Conservation (phyloP, 306 rosid species). For the Quillaja saponaria region DNA sequence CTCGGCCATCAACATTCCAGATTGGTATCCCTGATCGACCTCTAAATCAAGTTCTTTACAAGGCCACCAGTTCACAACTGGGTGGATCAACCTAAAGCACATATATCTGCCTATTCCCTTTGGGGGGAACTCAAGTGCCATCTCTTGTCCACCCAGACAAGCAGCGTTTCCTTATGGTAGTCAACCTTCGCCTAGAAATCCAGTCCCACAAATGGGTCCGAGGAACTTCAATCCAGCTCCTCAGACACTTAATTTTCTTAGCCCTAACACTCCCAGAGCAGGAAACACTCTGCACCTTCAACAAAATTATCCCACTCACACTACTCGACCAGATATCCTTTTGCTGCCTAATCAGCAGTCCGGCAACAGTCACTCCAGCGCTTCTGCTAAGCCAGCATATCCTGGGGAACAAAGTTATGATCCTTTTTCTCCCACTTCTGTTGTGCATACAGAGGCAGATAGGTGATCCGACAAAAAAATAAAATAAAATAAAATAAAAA, state of each 20-base stretch:
- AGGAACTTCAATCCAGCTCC: conserved; percentile 59
- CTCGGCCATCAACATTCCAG: conserved; percentile 46
- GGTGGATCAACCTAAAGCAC: conserved; percentile 49
- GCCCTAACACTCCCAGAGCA: conserved; percentile 42
- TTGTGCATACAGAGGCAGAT: conserved; percentile 43
- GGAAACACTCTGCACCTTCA: conserved; percentile 46
- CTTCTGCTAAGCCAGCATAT: conserved; percentile 45
- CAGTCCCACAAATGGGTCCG: conserved; percentile 50
- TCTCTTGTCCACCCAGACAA: conserved; percentile 47
- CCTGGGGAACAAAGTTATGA: conserved; percentile 82
- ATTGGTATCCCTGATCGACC: conserved; percentile 45
- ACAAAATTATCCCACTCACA: conserved; percentile 47
- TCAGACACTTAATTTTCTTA: conserved; percentile 44
- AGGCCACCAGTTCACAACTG: conserved; percentile 50
- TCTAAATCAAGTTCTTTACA: conserved; percentile 49
- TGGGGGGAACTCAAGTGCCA: conserved; percentile 47
- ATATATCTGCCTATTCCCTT: conserved; percentile 40
- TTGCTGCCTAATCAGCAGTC: conserved; percentile 48
- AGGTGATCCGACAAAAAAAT: conserved; percentile 43
- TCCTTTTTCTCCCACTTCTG: conserved; percentile 87
- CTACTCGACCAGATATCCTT: conserved; percentile 40
- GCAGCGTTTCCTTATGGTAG: conserved; percentile 48
- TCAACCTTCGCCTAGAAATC: conserved; percentile 42
- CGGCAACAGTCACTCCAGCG: conserved; percentile 41
- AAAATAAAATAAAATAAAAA: conserved; percentile 8